Conservation (phyloP, 2,329 filamentous ascomycete species). For the Pyricularia sp. region DNA sequence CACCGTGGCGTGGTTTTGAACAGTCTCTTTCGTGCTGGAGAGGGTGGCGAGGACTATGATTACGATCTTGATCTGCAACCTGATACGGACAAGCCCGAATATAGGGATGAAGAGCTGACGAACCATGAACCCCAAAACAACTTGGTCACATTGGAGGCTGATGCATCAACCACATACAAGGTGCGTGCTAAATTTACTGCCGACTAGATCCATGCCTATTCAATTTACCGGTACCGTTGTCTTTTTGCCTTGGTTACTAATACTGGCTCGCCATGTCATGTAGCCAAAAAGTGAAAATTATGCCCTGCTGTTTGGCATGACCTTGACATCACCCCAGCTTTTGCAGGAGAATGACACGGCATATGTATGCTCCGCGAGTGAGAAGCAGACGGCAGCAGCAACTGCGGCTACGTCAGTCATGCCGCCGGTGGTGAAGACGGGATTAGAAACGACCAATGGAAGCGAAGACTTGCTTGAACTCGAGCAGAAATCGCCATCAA, state of each 20-base stretch:
- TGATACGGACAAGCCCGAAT: background rate
- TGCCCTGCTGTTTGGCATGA: background rate
- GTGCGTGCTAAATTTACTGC: background rate
- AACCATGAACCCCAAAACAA: background rate
- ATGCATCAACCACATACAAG: background rate
- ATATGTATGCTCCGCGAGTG: background rate
- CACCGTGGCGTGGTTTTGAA: conserved; percentile 22
- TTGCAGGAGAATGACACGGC: background rate
- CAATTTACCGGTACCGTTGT: background rate
- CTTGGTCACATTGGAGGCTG: background rate
- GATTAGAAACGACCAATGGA: background rate
- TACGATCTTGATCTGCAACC: background rate
- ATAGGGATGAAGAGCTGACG: background rate
- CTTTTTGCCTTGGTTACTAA: background rate
- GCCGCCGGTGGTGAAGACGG: no score
- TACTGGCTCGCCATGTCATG: background rate
- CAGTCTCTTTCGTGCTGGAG: conserved; percentile 15
- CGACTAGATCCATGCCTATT: background rate
- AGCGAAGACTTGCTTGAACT: background rate
- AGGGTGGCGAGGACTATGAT: conserved; percentile 4
- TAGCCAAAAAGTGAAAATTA: background rate
- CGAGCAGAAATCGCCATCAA: background rate
- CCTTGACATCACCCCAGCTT: background rate
- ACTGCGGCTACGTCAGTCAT: background rate
- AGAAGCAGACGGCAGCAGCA: background rate